Conservation (phyloP, 495 filamentous ascomycete species). For the Massariosphaeria phaeospora region DNA sequence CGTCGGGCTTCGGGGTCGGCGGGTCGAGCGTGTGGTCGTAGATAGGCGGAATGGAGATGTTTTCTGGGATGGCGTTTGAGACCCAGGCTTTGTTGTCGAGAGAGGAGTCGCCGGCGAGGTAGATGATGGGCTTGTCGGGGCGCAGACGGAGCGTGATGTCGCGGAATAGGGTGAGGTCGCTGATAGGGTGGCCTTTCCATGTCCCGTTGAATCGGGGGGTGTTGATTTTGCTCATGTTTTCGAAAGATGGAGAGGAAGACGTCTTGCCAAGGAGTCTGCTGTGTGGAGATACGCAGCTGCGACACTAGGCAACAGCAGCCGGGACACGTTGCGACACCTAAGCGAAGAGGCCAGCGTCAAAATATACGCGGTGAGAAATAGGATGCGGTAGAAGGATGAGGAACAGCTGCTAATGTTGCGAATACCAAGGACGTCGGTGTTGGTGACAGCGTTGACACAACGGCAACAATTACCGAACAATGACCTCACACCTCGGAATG, state of each 20-base stretch:
- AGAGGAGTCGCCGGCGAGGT: constrained; percentile 39
- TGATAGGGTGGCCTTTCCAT: constrained; percentile 37
- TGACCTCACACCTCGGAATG: too few species aligned
- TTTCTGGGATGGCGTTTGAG: constrained; percentile 22
- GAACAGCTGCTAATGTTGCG: too few species aligned
- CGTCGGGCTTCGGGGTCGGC: constrained; percentile 27
- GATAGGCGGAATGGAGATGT: constrained; percentile 28
- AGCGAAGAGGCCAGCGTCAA: neutral
- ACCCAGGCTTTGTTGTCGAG: constrained; percentile 41
- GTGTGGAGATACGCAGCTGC: too few species aligned
- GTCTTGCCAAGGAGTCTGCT: too few species aligned
- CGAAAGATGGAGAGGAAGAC: too few species aligned
- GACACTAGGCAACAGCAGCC: neutral
- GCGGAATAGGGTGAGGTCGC: constrained; percentile 25
- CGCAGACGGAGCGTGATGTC: constrained; percentile 1
- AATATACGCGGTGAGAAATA: neutral
- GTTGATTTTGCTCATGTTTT: constrained; percentile 33
- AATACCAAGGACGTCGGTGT: too few species aligned
- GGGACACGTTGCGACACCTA: neutral
- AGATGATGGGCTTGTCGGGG: constrained; percentile 33
- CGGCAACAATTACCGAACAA: too few species aligned
- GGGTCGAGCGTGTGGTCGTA: constrained; percentile 31
- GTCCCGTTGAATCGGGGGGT: constrained; percentile 33
- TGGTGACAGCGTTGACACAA: too few species aligned
- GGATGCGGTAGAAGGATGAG: neutral